These are phyloP conservation scores for Nakaseomyces glabratus DNA, from an alignment of 1,139 yeast genomes.

Conservation along the genomic window DNA sequence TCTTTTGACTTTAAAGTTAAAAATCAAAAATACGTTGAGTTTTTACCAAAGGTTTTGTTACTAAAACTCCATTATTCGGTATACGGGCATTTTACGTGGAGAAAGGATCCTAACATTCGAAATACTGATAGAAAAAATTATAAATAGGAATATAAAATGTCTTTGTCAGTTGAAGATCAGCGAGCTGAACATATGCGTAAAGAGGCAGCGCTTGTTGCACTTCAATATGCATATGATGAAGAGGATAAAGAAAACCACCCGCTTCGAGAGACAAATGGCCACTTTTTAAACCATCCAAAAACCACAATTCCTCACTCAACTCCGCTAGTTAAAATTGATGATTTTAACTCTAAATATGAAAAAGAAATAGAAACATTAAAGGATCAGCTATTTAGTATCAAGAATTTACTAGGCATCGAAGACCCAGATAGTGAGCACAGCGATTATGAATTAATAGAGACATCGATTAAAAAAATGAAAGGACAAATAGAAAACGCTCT, in stretches of 20 bases:
- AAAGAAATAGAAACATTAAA: constrained; percentile 1
- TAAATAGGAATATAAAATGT: no score
- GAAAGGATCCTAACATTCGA: no score
- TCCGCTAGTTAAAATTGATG: constrained; percentile 1
- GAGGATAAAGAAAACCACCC: constrained; percentile 4
- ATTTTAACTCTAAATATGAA: constrained; percentile 1
- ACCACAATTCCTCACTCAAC: not conserved
- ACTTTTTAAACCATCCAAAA: not conserved
- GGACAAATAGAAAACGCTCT: not conserved
- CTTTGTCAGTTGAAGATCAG: constrained; percentile 2
- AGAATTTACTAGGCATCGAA: not conserved
- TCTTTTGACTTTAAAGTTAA: no score
- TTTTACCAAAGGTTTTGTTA: no score
- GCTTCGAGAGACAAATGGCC: not conserved
- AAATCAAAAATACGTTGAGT: no score
- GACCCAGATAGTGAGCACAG: no score
- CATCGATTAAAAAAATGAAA: not conserved
- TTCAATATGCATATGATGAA: not conserved
- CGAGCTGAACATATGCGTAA: not conserved
- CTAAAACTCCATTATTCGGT: no score
- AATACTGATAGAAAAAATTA: no score
- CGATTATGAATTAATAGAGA: not conserved
- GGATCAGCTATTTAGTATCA: not conserved
- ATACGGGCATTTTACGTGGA: no score
- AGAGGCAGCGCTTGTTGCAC: constrained; percentile 1